These are phyloP conservation scores for Lasiosphaeria ovina DNA, from an alignment of 495 filamentous ascomycete genomes.

Conservation along the genomic window DNA sequence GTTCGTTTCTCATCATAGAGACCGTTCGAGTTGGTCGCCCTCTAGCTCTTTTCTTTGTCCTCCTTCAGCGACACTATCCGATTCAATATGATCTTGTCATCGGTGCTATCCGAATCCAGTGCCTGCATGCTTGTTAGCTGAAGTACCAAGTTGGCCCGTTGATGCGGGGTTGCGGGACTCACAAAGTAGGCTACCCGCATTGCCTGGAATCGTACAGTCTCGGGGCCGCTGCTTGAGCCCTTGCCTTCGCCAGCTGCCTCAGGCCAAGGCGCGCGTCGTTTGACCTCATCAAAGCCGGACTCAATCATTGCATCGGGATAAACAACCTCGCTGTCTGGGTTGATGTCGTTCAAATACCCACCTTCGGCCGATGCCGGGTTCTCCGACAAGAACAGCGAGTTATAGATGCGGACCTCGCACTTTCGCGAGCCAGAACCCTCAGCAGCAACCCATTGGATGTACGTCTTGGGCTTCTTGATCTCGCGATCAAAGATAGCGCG, in stretches of 20 bases:
- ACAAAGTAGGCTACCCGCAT: slow-evolving; percentile 87
- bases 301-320: slow-evolving; percentile 80
- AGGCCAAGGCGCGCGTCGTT: slow-evolving; percentile 75
- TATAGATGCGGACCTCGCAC: slow-evolving; percentile 78
- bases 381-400: slow-evolving; percentile 81
- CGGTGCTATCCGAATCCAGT: slow-evolving; percentile 76
- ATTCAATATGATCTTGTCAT: slow-evolving; percentile 79
- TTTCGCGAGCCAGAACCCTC: slow-evolving; percentile 63
- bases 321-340: slow-evolving; percentile 77
- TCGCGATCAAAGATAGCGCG: slow-evolving; percentile 64
- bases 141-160: not conserved
- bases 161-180: slow-evolving; percentile 11
- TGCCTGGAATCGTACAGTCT: slow-evolving; percentile 87
- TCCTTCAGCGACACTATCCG: slow-evolving; percentile 93
- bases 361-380: slow-evolving; percentile 70
- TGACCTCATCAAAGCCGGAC: slow-evolving; percentile 78
- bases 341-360: slow-evolving; percentile 81
- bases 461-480: slow-evolving; percentile 79
- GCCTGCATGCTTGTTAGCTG: slow-evolving; percentile 32
- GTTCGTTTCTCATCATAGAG: not conserved
- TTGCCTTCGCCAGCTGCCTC: slow-evolving; percentile 64
- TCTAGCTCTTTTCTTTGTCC: slow-evolving; percentile 66
- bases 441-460: slow-evolving; percentile 84
- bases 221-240: slow-evolving; percentile 56
- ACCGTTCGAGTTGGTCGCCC: not conserved